Base-by-base conservation (phyloP, 768 basidiomycete species). In the Panus rudis region DNA sequence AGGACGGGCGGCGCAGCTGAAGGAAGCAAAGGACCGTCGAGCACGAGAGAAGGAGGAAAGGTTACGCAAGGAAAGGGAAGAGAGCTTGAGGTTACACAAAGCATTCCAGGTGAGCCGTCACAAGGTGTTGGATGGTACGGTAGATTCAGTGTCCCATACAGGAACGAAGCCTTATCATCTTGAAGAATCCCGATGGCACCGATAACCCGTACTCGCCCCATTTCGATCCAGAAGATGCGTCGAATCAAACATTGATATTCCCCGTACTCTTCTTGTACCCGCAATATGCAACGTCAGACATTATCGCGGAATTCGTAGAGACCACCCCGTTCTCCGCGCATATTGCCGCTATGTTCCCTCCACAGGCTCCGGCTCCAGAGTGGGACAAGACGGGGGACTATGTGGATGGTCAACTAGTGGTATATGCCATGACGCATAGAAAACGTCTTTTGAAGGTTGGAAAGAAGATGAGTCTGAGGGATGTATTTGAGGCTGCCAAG, bases 231-330 rank as follows among this genome's bases (percentile, higher is more conserved):
- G 78, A 83, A 48, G 84, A 81, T 62, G 58, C 76, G 44, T 65
- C 78, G 44, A 51, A 71, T 51, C 58, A 61, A 48, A 80, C 79
- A 0, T 72, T 94, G 11, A 63, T 94, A 48, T 60, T 96, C 58
- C 94, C 96, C 2, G 82, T 85, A 31, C 89, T 96, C 69, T 85
- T 98, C 64, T 72, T 97, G 47, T 96, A 97, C 63, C 96, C 96
- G 5, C 83, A 91, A 59, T 72, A 92, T 50, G 78, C 82, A 10
- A 90, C 79, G 4, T 90, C 93, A 22, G 96, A 99, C 63, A 73
- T 93, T 45, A 85, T 97, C 50, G 71, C 84, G 12, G 73, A 82
- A 39, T 97, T 94, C 63, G 71, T 79, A 50, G 93, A 97, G 61
- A 77, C 84, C 50, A 83, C 88, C 2, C 75, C 89, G 2, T 92